Evolutionary conservation across 2,329 filamentous ascomycete species (phyloP).

Genomic region (Cladophialophora psammophila): DNA sequence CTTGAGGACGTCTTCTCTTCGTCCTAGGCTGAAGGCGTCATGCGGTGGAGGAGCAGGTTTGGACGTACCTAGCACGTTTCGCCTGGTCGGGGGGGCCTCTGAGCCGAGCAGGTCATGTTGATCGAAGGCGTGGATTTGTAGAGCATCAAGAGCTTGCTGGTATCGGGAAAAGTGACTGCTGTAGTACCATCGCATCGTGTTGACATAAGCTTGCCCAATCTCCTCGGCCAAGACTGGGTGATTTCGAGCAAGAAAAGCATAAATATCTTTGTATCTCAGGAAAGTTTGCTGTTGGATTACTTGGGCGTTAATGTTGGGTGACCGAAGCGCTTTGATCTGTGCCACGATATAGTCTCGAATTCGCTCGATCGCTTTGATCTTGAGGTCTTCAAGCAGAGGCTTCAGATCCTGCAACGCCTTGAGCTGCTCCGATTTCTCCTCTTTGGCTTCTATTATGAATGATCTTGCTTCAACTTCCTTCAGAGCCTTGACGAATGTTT

Average conservation of each 20-base stretch:
- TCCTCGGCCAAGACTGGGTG: constrained; percentile 86
- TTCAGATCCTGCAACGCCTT: constrained; percentile 85
- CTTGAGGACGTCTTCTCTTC: constrained; percentile 81
- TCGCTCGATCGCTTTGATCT: constrained; percentile 80
- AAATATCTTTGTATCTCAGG: constrained; percentile 86
- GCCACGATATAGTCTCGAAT: constrained; percentile 94
- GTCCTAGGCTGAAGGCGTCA: constrained; percentile 88
- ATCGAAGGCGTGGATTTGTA: constrained; percentile 83
- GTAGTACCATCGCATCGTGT: constrained; percentile 99
- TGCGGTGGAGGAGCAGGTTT: constrained; percentile 60
- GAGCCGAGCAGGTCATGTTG: constrained; percentile 83
- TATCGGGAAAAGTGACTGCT: constrained; percentile 89
- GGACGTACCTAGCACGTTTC: constrained; percentile 49
- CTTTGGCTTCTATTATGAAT: constrained; percentile 72
- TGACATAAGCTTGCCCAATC: constrained; percentile 91
- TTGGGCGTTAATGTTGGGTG: constrained; percentile 95
- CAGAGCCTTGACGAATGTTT: constrained; percentile 83
- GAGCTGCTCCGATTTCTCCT: constrained; percentile 66
- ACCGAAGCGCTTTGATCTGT: constrained; percentile 91
- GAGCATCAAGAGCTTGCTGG: constrained; percentile 79
- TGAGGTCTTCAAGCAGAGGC: constrained; percentile 83
- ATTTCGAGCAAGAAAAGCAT: constrained; percentile 80
- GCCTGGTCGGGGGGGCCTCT: constrained; percentile 73
- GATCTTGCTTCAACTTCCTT: constrained; percentile 83
- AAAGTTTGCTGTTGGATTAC: constrained; percentile 95